These are phyloP conservation scores for Sanghuangporus sanghuang DNA, from an alignment of 1,284 basidiomycete species.

Conservation along the genomic window DNA sequence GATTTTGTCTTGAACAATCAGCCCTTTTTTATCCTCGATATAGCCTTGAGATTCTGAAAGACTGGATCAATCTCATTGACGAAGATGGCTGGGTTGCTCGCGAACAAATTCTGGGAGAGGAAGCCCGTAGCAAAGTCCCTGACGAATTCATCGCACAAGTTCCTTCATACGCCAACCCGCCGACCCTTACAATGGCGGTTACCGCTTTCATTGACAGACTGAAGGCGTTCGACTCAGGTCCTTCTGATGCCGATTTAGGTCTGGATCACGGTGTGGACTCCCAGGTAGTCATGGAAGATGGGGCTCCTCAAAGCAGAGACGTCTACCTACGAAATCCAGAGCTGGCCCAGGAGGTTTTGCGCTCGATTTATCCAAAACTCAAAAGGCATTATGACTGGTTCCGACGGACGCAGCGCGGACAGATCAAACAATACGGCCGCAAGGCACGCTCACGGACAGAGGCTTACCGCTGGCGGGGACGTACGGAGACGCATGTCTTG, in stretches of 20 bases:
- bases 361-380: constrained; percentile 76
- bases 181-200: constrained; percentile 87
- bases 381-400: constrained; percentile 96
- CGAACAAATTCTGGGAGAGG: constrained; percentile 93
- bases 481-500: constrained; percentile 80
- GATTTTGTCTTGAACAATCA: not conserved
- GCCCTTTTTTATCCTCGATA: not conserved
- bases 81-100: constrained; percentile 93
- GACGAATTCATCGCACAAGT: constrained; percentile 88
- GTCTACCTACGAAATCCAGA: constrained; percentile 53
- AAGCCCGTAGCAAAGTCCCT: constrained; percentile 90
- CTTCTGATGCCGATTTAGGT: constrained; percentile 56
- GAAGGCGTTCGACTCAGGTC: constrained; percentile 38
- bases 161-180: constrained; percentile 90
- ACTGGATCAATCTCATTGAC: constrained; percentile 89
- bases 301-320: constrained; percentile 30
- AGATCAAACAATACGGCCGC: constrained; percentile 86
- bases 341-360: constrained; percentile 64
- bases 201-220: constrained; percentile 82
- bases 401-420: constrained; percentile 86
- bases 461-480: constrained; percentile 92
- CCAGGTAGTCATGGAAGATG: constrained; percentile 41
- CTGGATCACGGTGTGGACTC: constrained; percentile 41
- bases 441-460: constrained; percentile 80
- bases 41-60: constrained; percentile 82